Evolutionary conservation across 2,329 filamentous ascomycete species (phyloP).

Genomic region (Calonectria leucothoes): DNA sequence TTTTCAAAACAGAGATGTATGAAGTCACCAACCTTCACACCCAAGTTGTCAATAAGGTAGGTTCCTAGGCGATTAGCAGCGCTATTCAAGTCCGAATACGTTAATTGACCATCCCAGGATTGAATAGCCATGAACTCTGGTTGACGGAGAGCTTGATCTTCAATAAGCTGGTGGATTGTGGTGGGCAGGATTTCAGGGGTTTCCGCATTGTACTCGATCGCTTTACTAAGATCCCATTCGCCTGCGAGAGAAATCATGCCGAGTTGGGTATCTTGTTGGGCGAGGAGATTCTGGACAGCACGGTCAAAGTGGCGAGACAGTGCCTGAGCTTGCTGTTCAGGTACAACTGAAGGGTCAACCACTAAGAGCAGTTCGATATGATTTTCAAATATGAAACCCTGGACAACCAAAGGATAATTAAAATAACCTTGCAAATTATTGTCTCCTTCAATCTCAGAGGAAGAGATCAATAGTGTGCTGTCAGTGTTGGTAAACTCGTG

Average conservation of each 20-base stretch:
- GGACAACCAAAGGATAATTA: neutral
- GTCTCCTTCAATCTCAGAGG: neutral
- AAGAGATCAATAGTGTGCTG: neutral
- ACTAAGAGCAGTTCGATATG: neutral
- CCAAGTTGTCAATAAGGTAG: conserved; percentile 16
- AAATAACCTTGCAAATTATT: neutral
- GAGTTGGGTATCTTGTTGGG: neutral
- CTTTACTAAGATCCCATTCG: neutral
- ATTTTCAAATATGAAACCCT: neutral
- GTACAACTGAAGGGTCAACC: neutral
- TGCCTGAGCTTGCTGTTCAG: neutral
- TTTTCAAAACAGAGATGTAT: conserved; percentile 26
- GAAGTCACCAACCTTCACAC: conserved; percentile 1
- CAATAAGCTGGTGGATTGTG: conserved; percentile 34
- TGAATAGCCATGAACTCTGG: conserved; percentile 13
- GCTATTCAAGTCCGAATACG: conserved; percentile 26
- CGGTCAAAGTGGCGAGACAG: neutral
- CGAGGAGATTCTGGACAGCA: neutral
- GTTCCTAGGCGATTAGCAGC: neutral
- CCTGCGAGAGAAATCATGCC: neutral
- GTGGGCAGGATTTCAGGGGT: neutral
- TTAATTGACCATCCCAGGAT: conserved; percentile 42
- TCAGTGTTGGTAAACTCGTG: conserved; percentile 35
- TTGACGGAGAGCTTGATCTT: conserved; percentile 3
- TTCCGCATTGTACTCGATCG: neutral